Base-by-base conservation (phyloP, 1,139 yeast genomes). In the Geotrichum candidum region DNA sequence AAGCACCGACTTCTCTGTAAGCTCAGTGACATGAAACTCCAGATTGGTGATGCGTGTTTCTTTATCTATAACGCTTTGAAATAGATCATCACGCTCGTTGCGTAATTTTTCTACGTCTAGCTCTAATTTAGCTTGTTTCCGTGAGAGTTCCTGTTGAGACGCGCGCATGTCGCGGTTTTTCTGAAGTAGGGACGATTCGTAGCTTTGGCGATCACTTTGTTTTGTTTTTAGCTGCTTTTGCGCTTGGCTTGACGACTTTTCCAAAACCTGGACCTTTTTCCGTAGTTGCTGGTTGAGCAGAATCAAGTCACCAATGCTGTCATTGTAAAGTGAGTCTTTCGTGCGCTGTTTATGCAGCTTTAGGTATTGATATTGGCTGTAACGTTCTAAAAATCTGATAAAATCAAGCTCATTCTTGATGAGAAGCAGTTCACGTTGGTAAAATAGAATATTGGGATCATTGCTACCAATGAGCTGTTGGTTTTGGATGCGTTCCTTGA, bases 391-490 rank as follows among this genome's bases (percentile, higher is more conserved):
- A 69, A 83, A 86, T 60, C 80, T 78, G 10, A 84, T 77, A 69
- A 87, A 86, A 59, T 85, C 88, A 55, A 85, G 75, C 69, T 87
- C 92, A 69, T 86, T 87, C 62, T 81, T 80, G 63, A 81, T 70
- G 51, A 87, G 75, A 59, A 86, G 71, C 38, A 86, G 74, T 66
- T 87, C 88, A 63, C 91, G 74, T 62, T 82, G 83, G 67, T 82
- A 85, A 66, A 78, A 83, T 54, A 79, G 78, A 15, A 80, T 58
- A 27, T 64, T 45, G 5, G 53, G 61, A 61, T 55, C 59, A 22
- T 51, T 38, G 35, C 51, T 53, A 18, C 57, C 54, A 53, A 35
- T 68, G 52, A 13, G 61, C 51, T 25, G 61, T 23, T 58, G 61
- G 22, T 46, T 48, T 29, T 52, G 41, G 23, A 41, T 53, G 23